These are phyloP conservation scores for Pisolithus orientalis DNA, from an alignment of 768 basidiomycete genomes.

Conservation along the genomic window DNA sequence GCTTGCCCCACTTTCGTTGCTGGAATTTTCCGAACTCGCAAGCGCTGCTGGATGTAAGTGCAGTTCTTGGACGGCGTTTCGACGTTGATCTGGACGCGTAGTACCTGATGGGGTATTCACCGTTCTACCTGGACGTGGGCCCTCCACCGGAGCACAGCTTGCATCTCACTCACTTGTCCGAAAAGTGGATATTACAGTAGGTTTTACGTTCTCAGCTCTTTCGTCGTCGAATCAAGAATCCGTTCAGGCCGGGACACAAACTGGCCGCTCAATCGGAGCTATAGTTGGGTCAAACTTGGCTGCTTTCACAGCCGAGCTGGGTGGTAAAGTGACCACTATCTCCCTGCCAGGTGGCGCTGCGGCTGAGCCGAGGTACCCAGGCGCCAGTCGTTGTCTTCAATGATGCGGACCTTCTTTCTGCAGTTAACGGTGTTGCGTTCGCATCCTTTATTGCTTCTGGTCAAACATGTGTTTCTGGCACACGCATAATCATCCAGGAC, in stretches of 20 bases:
- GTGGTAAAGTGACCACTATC: constrained; percentile 57
- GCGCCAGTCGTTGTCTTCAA: constrained; percentile 77
- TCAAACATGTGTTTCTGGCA: constrained; percentile 90
- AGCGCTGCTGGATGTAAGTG: constrained; percentile 57
- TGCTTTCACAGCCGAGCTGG: constrained; percentile 76
- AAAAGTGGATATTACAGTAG: constrained; percentile 82
- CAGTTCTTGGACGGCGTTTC: background rate
- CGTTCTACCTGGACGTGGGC: constrained; percentile 69
- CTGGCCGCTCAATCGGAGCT: constrained; percentile 68
- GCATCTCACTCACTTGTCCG: constrained; percentile 59
- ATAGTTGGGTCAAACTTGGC: constrained; percentile 72
- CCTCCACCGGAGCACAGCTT: constrained; percentile 56
- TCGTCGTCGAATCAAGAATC: background rate
- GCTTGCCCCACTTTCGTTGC: constrained; percentile 74
- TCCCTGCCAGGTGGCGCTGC: background rate
- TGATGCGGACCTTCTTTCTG: constrained; percentile 66
- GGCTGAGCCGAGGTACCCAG: constrained; percentile 30
- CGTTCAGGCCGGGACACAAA: constrained; percentile 65
- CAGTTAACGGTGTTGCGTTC: constrained; percentile 80
- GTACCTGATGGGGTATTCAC: constrained; percentile 75
- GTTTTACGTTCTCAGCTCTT: constrained; percentile 10
- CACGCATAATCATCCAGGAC: constrained; percentile 71
- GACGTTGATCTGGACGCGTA: constrained; percentile 21
- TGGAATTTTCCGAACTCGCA: constrained; percentile 68
- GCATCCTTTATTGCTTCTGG: constrained; percentile 83